These are phyloP conservation scores for Barbarea vulgaris DNA, from an alignment of 345 rosid genomes.

Conservation along the genomic window DNA sequence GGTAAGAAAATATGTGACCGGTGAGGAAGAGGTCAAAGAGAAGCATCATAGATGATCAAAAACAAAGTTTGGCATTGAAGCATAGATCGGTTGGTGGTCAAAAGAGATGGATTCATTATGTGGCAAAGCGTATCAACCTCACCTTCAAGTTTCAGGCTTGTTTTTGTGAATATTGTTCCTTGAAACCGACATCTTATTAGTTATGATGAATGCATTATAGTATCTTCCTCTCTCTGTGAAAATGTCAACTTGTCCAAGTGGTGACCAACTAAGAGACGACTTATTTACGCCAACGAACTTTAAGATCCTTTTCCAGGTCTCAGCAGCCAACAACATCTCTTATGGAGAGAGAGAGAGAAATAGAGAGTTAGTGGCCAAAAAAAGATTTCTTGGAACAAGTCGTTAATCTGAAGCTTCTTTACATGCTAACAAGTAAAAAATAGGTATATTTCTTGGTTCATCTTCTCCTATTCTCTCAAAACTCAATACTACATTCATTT, in stretches of 20 bases:
- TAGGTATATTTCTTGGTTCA: not conserved
- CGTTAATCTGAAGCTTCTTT: constrained; percentile 27
- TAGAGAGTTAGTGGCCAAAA: constrained; percentile 18
- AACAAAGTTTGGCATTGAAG: constrained; percentile 42
- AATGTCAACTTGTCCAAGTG: constrained; percentile 26
- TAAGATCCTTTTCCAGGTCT: constrained; percentile 30
- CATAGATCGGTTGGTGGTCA: not conserved
- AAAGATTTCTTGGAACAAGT: constrained; percentile 15
- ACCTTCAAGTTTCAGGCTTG: not conserved
- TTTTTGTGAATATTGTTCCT: not conserved
- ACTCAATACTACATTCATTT: constrained; percentile 23
- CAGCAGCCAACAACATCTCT: constrained; percentile 31
- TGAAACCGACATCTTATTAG: not conserved
- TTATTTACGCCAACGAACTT: constrained; percentile 15
- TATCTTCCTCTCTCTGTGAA: not conserved
- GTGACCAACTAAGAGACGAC: constrained; percentile 36
- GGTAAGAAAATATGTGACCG: constrained; percentile 56
- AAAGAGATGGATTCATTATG: not conserved
- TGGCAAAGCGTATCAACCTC: not conserved
- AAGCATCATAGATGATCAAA: constrained; percentile 42
- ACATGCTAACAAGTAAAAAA: not conserved
- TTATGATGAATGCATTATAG: constrained; percentile 18
- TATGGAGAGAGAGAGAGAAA: constrained; percentile 11
- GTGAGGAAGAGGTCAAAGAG: constrained; percentile 51
- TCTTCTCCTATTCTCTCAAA: constrained; percentile 13